Percentiles rank a stretch among this genome's conserved stretches.
Conservation (phyloP, 495 filamentous ascomycete species). For the Bombardia bombarda region DNA sequence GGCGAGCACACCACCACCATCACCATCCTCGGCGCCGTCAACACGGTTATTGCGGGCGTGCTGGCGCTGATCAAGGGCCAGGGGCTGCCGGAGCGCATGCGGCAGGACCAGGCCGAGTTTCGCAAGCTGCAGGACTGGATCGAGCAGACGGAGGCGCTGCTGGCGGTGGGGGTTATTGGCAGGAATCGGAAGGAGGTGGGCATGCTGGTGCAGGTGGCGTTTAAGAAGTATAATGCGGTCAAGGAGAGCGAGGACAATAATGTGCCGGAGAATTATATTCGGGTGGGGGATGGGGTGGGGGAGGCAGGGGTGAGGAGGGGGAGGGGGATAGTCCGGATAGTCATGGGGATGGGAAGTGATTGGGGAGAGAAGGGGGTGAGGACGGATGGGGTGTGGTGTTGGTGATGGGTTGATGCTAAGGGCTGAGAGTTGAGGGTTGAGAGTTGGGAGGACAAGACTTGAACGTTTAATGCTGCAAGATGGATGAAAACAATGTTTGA, state of each 20-base stretch:
- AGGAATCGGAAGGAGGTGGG: conserved; percentile 36
- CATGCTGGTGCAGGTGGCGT: conserved; percentile 34
- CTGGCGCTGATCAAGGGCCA: conserved; percentile 39
- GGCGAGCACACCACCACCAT: conserved; percentile 28
- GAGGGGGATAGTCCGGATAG: too few species aligned
- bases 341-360: too few species aligned
- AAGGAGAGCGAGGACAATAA: conserved; percentile 37
- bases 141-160: conserved; percentile 26
- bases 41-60: conserved; percentile 42
- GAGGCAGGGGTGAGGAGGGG: too few species aligned
- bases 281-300: too few species aligned
- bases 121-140: conserved; percentile 33
- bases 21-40: conserved; percentile 38
- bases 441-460: too few species aligned
- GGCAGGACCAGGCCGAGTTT: conserved; percentile 34
- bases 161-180: conserved; percentile 34
- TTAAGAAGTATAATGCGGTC: conserved; percentile 37
- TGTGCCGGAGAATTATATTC: conserved; percentile 32
- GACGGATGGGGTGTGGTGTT: too few species aligned
- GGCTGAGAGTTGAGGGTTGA: too few species aligned
- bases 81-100: conserved; percentile 32
- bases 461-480: too few species aligned
- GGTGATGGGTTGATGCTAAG: too few species aligned
- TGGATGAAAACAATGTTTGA: too few species aligned
- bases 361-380: too few species aligned